phyloP scores from a whole-genome alignment of 805 yeast species.

The Candida fluviatilis region DNA sequence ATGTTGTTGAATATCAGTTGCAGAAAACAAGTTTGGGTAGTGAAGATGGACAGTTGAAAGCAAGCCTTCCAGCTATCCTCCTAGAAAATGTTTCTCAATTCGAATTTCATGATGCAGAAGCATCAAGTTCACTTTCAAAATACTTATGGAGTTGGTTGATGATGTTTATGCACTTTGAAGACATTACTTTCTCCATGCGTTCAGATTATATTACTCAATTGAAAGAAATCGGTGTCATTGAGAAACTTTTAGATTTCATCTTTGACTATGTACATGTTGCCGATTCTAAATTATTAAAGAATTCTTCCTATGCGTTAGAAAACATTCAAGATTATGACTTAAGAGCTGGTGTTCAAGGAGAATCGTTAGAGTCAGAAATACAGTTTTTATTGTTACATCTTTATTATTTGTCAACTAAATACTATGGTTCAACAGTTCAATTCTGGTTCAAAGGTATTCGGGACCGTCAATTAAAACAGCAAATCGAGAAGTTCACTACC shows the following conservation, averaged over 20 bases:
- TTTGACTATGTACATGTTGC: conserved; percentile 47
- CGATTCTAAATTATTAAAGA: conserved; percentile 12
- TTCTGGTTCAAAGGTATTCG: conserved; percentile 70
- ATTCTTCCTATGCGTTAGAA: conserved; percentile 4
- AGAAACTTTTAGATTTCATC: conserved; percentile 48
- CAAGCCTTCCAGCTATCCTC: neutral
- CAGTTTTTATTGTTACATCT: conserved; percentile 42
- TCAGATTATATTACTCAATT: conserved; percentile 57
- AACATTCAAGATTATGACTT: conserved; percentile 19
- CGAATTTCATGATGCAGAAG: conserved; percentile 13
- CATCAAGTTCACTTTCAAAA: conserved; percentile 18
- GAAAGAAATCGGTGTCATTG: conserved; percentile 41
- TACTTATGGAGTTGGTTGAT: conserved; percentile 71
- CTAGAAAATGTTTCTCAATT: neutral
- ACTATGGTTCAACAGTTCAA: conserved; percentile 55
- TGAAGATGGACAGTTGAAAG: conserved; percentile 9
- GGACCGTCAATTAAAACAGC: conserved; percentile 57
- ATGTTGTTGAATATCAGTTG: conserved; percentile 60
- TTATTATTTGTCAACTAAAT: conserved; percentile 45
- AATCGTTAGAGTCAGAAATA: conserved; percentile 9
- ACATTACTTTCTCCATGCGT: conserved; percentile 62
- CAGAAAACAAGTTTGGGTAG: conserved; percentile 34
- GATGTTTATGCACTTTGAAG: conserved; percentile 56
- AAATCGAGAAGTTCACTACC: conserved; percentile 60
- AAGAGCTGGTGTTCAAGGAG: conserved; percentile 17